These are phyloP conservation scores for Phytophthora pini DNA, from an alignment of 352 stramenopile species.

Conservation along the genomic window DNA sequence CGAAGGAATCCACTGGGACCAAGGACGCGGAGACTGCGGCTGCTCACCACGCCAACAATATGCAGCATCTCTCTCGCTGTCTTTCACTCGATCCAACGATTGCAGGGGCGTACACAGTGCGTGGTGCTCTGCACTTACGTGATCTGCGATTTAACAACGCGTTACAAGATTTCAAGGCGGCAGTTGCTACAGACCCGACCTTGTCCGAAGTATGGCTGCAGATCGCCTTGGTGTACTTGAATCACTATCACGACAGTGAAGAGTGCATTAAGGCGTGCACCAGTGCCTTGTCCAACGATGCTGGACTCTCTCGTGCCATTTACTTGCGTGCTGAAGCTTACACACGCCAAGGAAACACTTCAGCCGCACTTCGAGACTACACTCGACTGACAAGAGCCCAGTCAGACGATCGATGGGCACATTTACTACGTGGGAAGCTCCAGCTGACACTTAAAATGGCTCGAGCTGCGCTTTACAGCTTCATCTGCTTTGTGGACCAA, in stretches of 20 bases:
- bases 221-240: slow-evolving; percentile 82
- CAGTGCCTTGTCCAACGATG: slow-evolving; percentile 70
- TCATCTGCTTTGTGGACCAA: slow-evolving; percentile 76
- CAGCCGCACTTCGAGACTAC: slow-evolving; percentile 66
- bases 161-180: slow-evolving; percentile 83
- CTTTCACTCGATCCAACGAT: slow-evolving; percentile 80
- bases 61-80: slow-evolving; percentile 68
- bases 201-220: slow-evolving; percentile 82
- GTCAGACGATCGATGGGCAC: slow-evolving; percentile 66
- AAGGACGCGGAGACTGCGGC: slow-evolving; percentile 29
- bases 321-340: slow-evolving; percentile 75
- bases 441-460: slow-evolving; percentile 64
- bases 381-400: slow-evolving; percentile 64
- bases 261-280: slow-evolving; percentile 71
- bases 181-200: slow-evolving; percentile 73
- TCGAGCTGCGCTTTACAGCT: slow-evolving; percentile 73
- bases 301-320: slow-evolving; percentile 60
- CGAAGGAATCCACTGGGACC: slow-evolving; percentile 27
- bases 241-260: slow-evolving; percentile 80
- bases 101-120: slow-evolving; percentile 74
- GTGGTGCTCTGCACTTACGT: slow-evolving; percentile 70
- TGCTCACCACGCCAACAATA: slow-evolving; percentile 44
- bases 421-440: slow-evolving; percentile 63
- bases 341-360: slow-evolving; percentile 64
- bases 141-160: slow-evolving; percentile 79